A percentile compares a stretch with the other conserved stretches of the same genome.
Evolutionary conservation across 805 yeast species (phyloP).

Genomic region (Lipomyces sp.): DNA sequence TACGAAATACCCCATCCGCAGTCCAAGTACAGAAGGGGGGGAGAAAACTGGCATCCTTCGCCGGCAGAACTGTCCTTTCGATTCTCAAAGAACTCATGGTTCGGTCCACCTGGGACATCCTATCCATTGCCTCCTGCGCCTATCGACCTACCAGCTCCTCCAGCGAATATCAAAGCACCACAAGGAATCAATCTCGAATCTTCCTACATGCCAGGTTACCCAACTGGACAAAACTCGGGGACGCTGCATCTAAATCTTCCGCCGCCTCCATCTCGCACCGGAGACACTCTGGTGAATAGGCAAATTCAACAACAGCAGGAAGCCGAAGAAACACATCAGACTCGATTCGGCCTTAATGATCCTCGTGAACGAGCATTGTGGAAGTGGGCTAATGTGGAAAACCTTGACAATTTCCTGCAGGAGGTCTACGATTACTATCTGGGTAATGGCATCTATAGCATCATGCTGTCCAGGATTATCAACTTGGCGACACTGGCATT

Average conservation of each 20-base stretch:
- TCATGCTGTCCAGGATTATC: constrained; percentile 65
- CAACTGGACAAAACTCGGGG: constrained; percentile 5
- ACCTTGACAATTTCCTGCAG: constrained; percentile 81
- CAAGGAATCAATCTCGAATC: constrained; percentile 35
- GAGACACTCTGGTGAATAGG: constrained; percentile 13
- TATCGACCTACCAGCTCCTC: constrained; percentile 35
- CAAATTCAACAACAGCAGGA: constrained; percentile 7
- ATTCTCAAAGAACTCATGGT: constrained; percentile 28
- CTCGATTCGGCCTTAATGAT: constrained; percentile 53
- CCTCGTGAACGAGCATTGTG: constrained; percentile 82
- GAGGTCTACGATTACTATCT: constrained; percentile 83
- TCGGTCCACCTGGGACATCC: constrained; percentile 33
- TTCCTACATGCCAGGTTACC: constrained; percentile 25
- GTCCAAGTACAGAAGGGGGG: constrained; percentile 17
- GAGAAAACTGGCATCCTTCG: constrained; percentile 29
- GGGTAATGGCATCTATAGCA: constrained; percentile 83
- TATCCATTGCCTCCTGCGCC: constrained; percentile 37
- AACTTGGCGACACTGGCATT: constrained; percentile 78
- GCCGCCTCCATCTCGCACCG: constrained; percentile 32
- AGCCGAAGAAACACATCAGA: constrained; percentile 31
- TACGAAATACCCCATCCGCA: constrained; percentile 21
- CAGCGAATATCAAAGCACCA: constrained; percentile 30
- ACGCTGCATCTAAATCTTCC: constrained; percentile 21
- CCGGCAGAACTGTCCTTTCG: constrained; percentile 36
- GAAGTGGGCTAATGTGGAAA: constrained; percentile 96